Base-by-base conservation (phyloP, 164 flowering plant genomes). In the Stephania japonica region DNA sequence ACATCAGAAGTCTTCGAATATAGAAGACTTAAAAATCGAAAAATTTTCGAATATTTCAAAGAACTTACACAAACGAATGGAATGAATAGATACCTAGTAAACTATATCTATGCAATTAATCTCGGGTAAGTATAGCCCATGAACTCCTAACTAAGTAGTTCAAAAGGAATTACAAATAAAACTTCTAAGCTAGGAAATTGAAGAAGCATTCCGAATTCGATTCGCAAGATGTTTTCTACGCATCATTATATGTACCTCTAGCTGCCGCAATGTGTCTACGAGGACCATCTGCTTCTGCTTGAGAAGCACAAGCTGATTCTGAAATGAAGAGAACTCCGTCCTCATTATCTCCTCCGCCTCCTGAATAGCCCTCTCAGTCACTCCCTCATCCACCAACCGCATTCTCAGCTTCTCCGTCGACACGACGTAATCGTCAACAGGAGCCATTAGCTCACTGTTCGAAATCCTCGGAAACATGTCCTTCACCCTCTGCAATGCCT, bases 401-500 rank as follows among this genome's bases (percentile, higher is more conserved):
- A 89, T 88, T 82, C 96, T 88, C 80, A 95, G 77, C 79, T 85
- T 91, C 67, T 91, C 94, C 0, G 97, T 93, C 1, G 97, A 93
- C 6, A 93, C 85, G 7, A 78, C 75, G 47, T 81, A 76, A 70
- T 79, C 77, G 64, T 82, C 83, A 0, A 80, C 25, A 5, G 88
- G 87, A 63, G 85, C 87, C 93, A 93, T 89, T 25, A 93, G 80
- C 73, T 95, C 98, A 61, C 97, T 85, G 78, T 93, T 91, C 13
- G 97, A 93, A 78, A 91, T 84, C 70, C 98, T 80, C 0, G 97
- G 99, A 59, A 93, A 95, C 97, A 95, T 85, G 71, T 93, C 97
- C 75, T 95, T 95, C 71, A 93, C 90, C 7, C 94, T 92, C 78
- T 88, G 98, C 81, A 95, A 81, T 25, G 97, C 94, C 42, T 95